Base-by-base conservation (phyloP, 2,329 filamentous ascomycete species). In the Magnaporthiopsis incrustans region DNA sequence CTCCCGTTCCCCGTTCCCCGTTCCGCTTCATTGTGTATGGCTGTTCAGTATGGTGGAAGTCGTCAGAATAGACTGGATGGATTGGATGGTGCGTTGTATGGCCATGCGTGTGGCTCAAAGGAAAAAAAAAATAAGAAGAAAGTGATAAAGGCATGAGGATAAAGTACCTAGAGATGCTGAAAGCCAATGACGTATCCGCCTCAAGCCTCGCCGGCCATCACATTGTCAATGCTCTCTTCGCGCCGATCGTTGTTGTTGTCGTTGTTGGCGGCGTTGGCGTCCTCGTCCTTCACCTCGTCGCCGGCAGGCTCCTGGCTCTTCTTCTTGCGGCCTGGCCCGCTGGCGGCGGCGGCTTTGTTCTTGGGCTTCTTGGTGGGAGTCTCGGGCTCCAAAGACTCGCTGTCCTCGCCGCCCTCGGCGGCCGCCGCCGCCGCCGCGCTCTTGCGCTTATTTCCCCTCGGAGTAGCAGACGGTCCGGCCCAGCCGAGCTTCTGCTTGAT, bases 401-500 rank as follows among this genome's bases (percentile, higher is more conserved):
- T 26, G 30, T 64, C 26, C 0, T 67, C 65, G 6, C 35, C 53
- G 22, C 67, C 63, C 4, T 69, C 67, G 6, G 58, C 57, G 2
- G 66, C 58, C 7, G 26, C 33, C 2, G 44, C 44, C 2, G 44
- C 18, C n/a, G 38, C 38, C 2, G 44, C n/a, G 11, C 18, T 53
- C 67, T 53, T 67, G 57, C 38, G 57, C 44, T 57, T 64, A 66
- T 44, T 67, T 64, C 44, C 44, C 2, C 44, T 22, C 18, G 27
- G n/a, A 25, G 6, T 67, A 64, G 33, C 63, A 56, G 32, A 66
- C 8, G 57, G 22, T 33, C 30, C 35, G n/a, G 27, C 44, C 62
- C 50, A 56, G 50, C 63, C 62, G 7, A 64, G 57, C 62, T 68
- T 68, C 67, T 72, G 72, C 68, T 73, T 76, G 44, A 60, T 64